Percentiles rank a stretch among this genome's conserved stretches.
Evolutionary conservation across 1,139 yeast genomes (phyloP).

Genomic region (Yamadazyma atmosphaerica): DNA sequence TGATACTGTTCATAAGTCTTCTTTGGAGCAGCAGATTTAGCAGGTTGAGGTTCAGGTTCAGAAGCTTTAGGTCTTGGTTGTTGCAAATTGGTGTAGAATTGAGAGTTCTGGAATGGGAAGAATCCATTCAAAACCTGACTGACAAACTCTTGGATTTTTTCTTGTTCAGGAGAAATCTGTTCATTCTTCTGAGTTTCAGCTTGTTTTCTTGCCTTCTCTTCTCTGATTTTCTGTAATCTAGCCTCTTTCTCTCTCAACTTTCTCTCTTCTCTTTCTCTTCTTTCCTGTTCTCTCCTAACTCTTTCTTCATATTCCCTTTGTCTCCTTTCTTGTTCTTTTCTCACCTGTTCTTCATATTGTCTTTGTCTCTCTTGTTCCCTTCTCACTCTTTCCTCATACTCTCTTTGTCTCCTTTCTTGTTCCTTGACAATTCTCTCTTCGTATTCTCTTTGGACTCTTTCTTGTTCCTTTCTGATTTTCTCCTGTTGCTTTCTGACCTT

Average conservation of each 20-base stretch:
- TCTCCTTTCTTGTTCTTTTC: conserved; percentile 14
- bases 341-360: conserved; percentile 7
- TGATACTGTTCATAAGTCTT: background rate
- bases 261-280: conserved; percentile 19
- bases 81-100: background rate
- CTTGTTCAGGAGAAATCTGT: conserved; percentile 9
- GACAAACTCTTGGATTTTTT: conserved; percentile 16
- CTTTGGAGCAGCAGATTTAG: background rate
- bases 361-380: conserved; percentile 10
- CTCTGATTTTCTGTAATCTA: conserved; percentile 18
- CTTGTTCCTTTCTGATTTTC: conserved; percentile 11
- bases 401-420: conserved; percentile 10
- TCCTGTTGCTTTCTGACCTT: conserved; percentile 7
- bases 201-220: conserved; percentile 27
- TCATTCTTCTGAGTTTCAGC: conserved; percentile 7
- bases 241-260: conserved; percentile 16
- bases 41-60: conserved; percentile 2
- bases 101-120: conserved; percentile 8
- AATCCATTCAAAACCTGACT: conserved; percentile 12
- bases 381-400: conserved; percentile 12
- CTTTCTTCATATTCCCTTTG: conserved; percentile 17
- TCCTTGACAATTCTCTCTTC: conserved; percentile 6
- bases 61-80: conserved; percentile 3
- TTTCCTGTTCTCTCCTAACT: conserved; percentile 25
- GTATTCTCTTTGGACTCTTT: conserved; percentile 4